Conservation (phyloP, 2,329 filamentous ascomycete genomes). For the Blastomyces silverae region DNA sequence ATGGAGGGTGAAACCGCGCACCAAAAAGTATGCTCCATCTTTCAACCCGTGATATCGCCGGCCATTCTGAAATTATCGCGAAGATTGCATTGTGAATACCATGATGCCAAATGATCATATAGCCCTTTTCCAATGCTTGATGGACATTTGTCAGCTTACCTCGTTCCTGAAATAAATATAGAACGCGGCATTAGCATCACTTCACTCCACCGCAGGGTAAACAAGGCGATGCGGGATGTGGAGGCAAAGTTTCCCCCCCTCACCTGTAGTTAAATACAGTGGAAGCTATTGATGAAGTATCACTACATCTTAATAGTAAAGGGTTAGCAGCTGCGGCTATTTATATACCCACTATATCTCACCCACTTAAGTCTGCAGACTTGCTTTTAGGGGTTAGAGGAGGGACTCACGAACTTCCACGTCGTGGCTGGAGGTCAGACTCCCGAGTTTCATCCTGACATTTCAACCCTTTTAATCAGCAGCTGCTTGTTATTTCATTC, state of each 20-base stretch:
- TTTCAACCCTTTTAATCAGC: not conserved
- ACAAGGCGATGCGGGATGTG: not conserved
- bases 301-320: constrained; percentile 7
- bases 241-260: not conserved
- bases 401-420: not conserved
- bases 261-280: constrained; percentile 19
- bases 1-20: constrained; percentile 4
- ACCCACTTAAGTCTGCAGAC: not conserved
- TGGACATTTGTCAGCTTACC: constrained; percentile 6
- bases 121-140: not conserved
- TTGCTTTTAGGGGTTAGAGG: not conserved
- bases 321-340: not conserved
- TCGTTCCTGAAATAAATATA: constrained; percentile 10
- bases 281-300: constrained; percentile 18
- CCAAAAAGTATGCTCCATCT: constrained; percentile 20
- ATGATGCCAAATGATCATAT: not conserved
- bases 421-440: not conserved
- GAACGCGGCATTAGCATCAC: not conserved
- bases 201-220: not conserved
- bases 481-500: not conserved
- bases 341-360: not conserved
- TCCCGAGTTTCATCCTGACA: not conserved
- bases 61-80: constrained; percentile 13
- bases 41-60: constrained; percentile 19
- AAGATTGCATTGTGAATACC: not conserved